Base-by-base conservation (phyloP, 208 protist genomes). In the Spongospora subterranea region DNA sequence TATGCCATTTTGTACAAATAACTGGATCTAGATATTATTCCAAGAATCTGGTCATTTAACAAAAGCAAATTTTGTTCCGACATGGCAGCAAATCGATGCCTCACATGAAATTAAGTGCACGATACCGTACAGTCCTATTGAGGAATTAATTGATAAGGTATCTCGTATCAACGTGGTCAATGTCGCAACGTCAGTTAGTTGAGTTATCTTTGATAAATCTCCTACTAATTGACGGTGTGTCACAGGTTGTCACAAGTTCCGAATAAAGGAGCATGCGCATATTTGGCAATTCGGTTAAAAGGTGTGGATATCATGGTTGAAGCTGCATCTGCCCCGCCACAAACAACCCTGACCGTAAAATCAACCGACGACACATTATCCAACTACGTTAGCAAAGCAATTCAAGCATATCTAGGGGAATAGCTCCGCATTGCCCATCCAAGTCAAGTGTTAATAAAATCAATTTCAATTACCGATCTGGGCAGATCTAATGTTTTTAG, bases 281-380 rank as follows among this genome's bases (percentile, higher is more conserved):
- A 82, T 43, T 43, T 82, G 40, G 71, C 71, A 35, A 20, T 82
- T 6, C 71, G 71, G n/a, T 82, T 82, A 82, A 82, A 82, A n/a
- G 35, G 40, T 6, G n/a, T 35, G 6, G 35, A 82, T 43, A 82
- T 82, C n/a, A 6, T 82, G 13, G n/a, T 82, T n/a, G 71, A 82
- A 43, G 71, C 71, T 35, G 71, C 71, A 35, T 82, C 35, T 82
- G 6, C 71, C n/a, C 71, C 6, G n/a, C 6, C 71, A 43, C 71
- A 82, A n/a, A 82, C 71, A 45, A 39, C 71, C n/a, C 40, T 82
- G 17, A 82, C 71, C n/a, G 6, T 82, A 20, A 82, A 82, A n/a
- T 82, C 71, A 13, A 39, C n/a, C 6, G 71, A 82, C 35, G 71
- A 82, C 17, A 82, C 71, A 20, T n/a, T 82, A 17, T 43, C 35